These are phyloP conservation scores for Thymus mandschuricus DNA, from an alignment of 257 asterid species.

Conservation along the genomic window DNA sequence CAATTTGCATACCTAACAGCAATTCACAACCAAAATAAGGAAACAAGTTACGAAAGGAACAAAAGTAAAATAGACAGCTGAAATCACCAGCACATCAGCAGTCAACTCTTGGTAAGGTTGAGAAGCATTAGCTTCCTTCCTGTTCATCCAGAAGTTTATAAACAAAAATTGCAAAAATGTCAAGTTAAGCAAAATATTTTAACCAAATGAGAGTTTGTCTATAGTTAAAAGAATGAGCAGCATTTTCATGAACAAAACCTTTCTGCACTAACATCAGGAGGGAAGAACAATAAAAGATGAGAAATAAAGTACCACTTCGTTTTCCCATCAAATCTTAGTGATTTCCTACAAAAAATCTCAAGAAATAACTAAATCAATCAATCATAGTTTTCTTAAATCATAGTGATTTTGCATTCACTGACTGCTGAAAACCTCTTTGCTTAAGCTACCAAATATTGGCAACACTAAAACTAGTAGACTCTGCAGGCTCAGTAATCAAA, in stretches of 20 bases:
- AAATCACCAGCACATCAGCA: constrained; percentile 66
- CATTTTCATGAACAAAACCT: constrained; percentile 14
- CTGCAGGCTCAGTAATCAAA: background rate
- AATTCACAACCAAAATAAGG: constrained; percentile 1
- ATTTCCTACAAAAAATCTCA: background rate
- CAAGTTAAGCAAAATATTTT: background rate
- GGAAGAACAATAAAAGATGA: background rate
- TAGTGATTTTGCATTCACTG: background rate
- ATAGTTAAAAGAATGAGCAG: background rate
- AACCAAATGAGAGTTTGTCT: background rate
- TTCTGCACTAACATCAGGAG: background rate
- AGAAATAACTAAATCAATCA: background rate
- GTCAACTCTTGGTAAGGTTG: constrained; percentile 62
- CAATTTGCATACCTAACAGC: constrained; percentile 14
- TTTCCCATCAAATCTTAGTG: background rate
- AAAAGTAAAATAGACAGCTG: constrained; percentile 16
- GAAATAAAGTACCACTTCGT: background rate
- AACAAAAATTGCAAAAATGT: background rate
- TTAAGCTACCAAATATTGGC: background rate
- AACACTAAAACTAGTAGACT: background rate
- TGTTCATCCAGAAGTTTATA: constrained; percentile 39
- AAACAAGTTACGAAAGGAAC: background rate
- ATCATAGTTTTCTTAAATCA: background rate
- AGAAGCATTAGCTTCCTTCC: constrained; percentile 64
- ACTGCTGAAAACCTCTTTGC: background rate